Conservation (phyloP, 176 grass and related monocot species). For the Bothriochloa decipiens region DNA sequence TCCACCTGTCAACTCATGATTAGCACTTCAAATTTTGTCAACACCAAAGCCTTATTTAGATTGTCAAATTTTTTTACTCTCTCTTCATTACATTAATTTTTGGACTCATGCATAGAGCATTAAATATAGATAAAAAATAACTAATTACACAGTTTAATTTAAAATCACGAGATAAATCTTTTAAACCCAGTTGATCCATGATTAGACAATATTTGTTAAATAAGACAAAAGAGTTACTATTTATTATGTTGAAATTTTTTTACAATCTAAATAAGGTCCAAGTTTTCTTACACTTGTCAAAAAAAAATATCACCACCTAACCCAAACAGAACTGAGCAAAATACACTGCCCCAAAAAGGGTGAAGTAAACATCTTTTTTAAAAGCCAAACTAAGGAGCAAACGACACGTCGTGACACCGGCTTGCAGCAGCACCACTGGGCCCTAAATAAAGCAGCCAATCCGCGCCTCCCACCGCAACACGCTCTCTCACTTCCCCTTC, state of each 20-base stretch:
- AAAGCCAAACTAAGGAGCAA: neutral
- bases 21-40: neutral
- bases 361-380: neutral
- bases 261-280: no score
- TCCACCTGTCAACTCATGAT: neutral
- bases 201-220: no score
- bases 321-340: neutral
- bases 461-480: neutral
- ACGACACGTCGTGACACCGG: neutral
- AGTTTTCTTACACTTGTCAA: slow-evolving; percentile 4
- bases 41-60: no score
- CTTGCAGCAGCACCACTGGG: neutral
- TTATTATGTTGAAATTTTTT: no score
- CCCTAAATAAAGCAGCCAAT: slow-evolving; percentile 37
- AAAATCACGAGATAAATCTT: no score
- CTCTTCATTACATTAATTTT: no score
- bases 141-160: no score
- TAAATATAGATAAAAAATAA: no score
- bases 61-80: no score
- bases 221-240: no score
- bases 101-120: no score
- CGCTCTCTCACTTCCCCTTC: neutral
- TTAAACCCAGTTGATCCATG: no score
- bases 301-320: neutral
- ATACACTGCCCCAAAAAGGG: neutral